A percentile compares a stretch with the other conserved stretches of the same genome.
Evolutionary conservation across 768 basidiomycete species (phyloP).

Genomic region (Trametes gibbosa): DNA sequence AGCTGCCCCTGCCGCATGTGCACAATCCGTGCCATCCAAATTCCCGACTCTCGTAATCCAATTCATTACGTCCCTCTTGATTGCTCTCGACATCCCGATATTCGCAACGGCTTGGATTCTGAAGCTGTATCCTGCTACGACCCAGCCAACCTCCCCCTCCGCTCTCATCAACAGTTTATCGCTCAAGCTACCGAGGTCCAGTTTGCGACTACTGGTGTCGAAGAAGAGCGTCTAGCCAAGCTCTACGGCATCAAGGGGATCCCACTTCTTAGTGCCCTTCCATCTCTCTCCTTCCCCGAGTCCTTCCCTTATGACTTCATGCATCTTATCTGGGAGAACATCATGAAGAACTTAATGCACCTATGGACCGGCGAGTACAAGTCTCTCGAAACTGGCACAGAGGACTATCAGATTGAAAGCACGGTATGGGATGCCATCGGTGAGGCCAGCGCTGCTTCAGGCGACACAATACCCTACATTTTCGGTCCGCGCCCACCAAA

Average conservation of each 20-base stretch:
- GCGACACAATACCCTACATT: conserved; percentile 19
- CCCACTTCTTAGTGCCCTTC: neutral
- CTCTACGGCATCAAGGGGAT: neutral
- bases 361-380: conserved; percentile 28
- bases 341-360: conserved; percentile 20
- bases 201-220: too few species aligned
- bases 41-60: conserved; percentile 1
- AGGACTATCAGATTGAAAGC: conserved; percentile 5
- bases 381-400: conserved; percentile 15
- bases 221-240: too few species aligned
- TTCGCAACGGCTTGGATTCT: conserved; percentile 16
- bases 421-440: conserved; percentile 29
- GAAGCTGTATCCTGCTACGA: too few species aligned
- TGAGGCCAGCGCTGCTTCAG: conserved; percentile 6
- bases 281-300: conserved; percentile 14
- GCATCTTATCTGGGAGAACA: conserved; percentile 29
- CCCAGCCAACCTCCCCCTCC: too few species aligned
- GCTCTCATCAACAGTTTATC: too few species aligned
- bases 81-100: too few species aligned
- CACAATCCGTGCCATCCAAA: conserved; percentile 30
- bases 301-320: conserved; percentile 30
- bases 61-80: neutral
- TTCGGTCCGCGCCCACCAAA: conserved; percentile 22
- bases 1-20: conserved; percentile 37
- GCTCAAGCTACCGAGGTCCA: too few species aligned